A percentile compares a stretch with the other conserved stretches of the same genome.
These are phyloP conservation scores for Calonectria hawksworthii DNA, from an alignment of 2,329 filamentous ascomycete species.

Conservation along the genomic window DNA sequence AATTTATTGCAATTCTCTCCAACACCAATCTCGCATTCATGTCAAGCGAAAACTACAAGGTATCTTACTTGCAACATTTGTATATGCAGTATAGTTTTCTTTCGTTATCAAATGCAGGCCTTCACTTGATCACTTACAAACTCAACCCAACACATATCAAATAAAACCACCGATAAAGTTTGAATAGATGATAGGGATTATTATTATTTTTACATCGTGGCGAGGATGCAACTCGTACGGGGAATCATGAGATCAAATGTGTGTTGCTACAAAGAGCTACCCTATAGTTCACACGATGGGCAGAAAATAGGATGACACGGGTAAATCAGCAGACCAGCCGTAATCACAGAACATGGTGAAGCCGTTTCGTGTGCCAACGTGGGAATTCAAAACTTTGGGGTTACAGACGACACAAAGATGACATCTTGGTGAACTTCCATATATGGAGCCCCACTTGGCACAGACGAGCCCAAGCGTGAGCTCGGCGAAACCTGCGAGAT, in stretches of 20 bases:
- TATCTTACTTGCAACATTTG: too few species aligned
- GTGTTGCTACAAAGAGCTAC: background rate
- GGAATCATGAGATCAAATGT: background rate
- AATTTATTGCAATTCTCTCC: background rate
- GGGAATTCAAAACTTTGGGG: background rate
- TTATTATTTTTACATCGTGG: background rate
- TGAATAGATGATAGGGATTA: background rate
- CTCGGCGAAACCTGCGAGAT: constrained; percentile 28
- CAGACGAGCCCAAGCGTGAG: constrained; percentile 8
- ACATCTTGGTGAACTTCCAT: constrained; percentile 9
- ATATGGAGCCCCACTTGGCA: constrained; percentile 19
- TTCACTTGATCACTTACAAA: background rate
- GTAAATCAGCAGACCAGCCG: background rate
- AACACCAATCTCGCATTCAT: background rate
- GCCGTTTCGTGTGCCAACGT: background rate
- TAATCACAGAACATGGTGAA: background rate
- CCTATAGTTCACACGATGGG: background rate
- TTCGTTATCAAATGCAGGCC: too few species aligned
- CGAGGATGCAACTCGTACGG: background rate
- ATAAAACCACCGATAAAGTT: background rate
- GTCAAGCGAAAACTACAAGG: background rate
- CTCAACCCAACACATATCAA: background rate
- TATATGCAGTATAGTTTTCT: too few species aligned
- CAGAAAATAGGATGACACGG: background rate
- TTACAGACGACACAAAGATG: background rate